A percentile compares a stretch with the other conserved stretches of the same genome.
These are phyloP conservation scores for Blastosporella zonata DNA, from an alignment of 1,284 basidiomycete species.

Conservation along the genomic window DNA sequence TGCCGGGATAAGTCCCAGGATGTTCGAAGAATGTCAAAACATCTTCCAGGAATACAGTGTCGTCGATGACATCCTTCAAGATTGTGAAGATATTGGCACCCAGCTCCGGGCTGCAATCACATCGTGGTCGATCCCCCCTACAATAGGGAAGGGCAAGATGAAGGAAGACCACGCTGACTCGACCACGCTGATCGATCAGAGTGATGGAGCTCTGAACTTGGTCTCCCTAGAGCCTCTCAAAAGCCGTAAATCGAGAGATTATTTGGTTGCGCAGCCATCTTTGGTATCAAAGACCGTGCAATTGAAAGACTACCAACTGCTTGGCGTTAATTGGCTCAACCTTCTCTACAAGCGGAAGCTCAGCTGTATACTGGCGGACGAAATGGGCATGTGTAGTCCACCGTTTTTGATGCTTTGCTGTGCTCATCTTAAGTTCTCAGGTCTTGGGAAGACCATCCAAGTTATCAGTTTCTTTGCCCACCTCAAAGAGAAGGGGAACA, in stretches of 20 bases:
- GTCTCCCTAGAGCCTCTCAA: constrained; percentile 44
- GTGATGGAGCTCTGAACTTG: constrained; percentile 63
- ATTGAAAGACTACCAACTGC: constrained; percentile 95
- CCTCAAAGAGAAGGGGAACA: constrained; percentile 74
- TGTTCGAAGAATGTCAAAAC: constrained; percentile 88
- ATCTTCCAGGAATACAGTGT: constrained; percentile 90
- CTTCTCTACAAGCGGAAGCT: constrained; percentile 79
- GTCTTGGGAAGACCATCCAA: constrained; percentile 97
- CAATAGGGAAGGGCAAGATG: constrained; percentile 39
- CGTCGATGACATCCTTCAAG: constrained; percentile 86
- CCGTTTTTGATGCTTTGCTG: constrained; percentile 10
- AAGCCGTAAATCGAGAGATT: constrained; percentile 52
- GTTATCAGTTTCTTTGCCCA: constrained; percentile 96
- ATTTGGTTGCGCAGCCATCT: constrained; percentile 75
- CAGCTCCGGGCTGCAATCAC: constrained; percentile 67
- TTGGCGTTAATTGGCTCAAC: constrained; percentile 98
- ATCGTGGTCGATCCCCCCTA: constrained; percentile 62
- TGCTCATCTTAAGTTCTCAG: constrained; percentile 36
- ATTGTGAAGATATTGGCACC: constrained; percentile 85
- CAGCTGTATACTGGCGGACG: constrained; percentile 96
- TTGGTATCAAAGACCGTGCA: constrained; percentile 67
- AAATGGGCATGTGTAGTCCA: constrained; percentile 75
- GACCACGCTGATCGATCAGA: constrained; percentile 35
- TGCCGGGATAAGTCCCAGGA: constrained; percentile 80
- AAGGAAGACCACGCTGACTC: constrained; percentile 28